phyloP scores from a whole-genome alignment of 2,329 filamentous ascomycete genomes.

The Colletotrichum sansevieriae region DNA sequence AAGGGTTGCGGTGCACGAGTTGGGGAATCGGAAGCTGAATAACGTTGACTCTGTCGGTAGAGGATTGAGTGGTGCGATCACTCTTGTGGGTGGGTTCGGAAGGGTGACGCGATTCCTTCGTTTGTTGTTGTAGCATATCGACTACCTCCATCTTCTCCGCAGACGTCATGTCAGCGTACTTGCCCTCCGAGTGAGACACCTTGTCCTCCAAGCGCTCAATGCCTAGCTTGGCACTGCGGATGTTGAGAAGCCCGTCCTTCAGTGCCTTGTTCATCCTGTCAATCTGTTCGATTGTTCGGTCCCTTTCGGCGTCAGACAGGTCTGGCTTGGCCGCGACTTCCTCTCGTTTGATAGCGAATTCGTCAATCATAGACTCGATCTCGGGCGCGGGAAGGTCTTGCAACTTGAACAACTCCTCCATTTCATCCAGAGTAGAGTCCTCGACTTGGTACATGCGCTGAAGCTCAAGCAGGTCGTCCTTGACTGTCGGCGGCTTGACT shows the following conservation, averaged over 20 bases:
- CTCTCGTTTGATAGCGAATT: constrained; percentile 42
- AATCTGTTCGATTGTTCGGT: constrained; percentile 59
- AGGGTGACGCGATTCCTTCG: constrained; percentile 19
- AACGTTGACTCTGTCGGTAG: constrained; percentile 41
- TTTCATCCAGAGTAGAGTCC: constrained; percentile 71
- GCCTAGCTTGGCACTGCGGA: constrained; percentile 68
- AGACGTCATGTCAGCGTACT: constrained; percentile 18
- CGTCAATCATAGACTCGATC: constrained; percentile 42
- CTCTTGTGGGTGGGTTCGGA: constrained; percentile 18
- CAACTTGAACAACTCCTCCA: constrained; percentile 61
- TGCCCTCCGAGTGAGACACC: constrained; percentile 57
- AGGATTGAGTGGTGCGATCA: constrained; percentile 1
- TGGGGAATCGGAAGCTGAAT: constrained; percentile 57
- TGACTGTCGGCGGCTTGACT: constrained; percentile 65
- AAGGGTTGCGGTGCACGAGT: constrained; percentile 58
- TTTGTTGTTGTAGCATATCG: constrained; percentile 28
- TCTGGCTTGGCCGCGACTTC: constrained; percentile 28
- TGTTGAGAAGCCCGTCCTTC: constrained; percentile 63
- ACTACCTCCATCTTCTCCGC: constrained; percentile 9
- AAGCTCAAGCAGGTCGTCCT: constrained; percentile 68
- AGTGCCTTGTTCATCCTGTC: constrained; percentile 66
- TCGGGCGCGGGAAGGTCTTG: constrained; percentile 30
- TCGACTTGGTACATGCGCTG: constrained; percentile 67
- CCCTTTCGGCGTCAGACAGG: constrained; percentile 46
- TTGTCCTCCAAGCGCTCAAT: constrained; percentile 70